Base-by-base conservation (phyloP, 805 yeast genomes). In the Pichia insulana region DNA sequence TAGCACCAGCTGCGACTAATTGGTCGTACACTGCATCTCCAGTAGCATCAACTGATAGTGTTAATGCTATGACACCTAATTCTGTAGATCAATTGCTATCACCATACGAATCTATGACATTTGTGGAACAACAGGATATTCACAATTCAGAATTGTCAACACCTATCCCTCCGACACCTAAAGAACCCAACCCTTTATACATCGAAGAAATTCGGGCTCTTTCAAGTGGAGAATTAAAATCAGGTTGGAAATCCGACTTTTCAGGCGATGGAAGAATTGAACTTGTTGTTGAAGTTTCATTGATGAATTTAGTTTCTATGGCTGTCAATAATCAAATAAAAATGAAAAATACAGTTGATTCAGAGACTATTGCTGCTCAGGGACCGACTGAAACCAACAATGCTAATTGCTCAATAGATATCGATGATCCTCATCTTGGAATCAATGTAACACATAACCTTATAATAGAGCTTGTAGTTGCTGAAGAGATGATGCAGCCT, bases 161-260 rank as follows among this genome's bases (percentile, higher is more conserved):
- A 36, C 19, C 30, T 19, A 26, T 15, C 13, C 17, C n/a, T 35
- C 20, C 19, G 19, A 32, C 11, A 22, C 45, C 36, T 30, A 41
- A 15, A 18, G 17, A 16, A 20, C n/a, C 16, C 16, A 47, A 1
- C 35, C 54, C 1, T 4, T 46, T 83, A 12, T 82, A 73, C 51
- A 60, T 78, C 11, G 94, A 88, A 58, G 96, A 89, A 54, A 72
- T 74, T 7, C 71, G 89, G 26, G 75, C 84, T 4, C 66, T 92
- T 8, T 74, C 81, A 11, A 73, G 78, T 42, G 96, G 96, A 10
- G 95, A 85, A 47, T 62, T 87, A 56, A 85, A 83, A 56, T 70
- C 74, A 26, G 99, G 99, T 3, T 92, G 99, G 99, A 92, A 92
- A 59, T 78, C 92, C 1, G 98, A 92, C 61, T 89, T 82, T 57